phyloP scores from a whole-genome alignment of 169 alveolate genomes.

The Babesia ovis region DNA sequence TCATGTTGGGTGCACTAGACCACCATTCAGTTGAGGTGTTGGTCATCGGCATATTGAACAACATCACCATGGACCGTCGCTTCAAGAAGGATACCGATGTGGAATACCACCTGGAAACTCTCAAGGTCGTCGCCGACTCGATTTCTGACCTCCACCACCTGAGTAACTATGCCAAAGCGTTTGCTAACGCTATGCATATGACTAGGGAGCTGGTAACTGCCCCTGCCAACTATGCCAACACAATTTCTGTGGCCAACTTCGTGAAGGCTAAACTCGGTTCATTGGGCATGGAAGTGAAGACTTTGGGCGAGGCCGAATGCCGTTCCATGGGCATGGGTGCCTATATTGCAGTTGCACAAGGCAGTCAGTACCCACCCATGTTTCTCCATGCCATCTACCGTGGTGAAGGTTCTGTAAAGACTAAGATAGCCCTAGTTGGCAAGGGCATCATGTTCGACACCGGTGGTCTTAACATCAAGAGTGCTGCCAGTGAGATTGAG shows the following conservation, averaged over 20 bases:
- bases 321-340: conserved; percentile 87
- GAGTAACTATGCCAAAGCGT: conserved; percentile 18
- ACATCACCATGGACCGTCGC: conserved; percentile 53
- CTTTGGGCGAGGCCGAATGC: conserved; percentile 78
- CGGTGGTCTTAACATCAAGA: conserved; percentile 91
- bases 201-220: conserved; percentile 81
- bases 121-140: conserved; percentile 11
- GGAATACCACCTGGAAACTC: conserved; percentile 24
- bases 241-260: conserved; percentile 77
- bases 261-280: conserved; percentile 69
- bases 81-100: conserved; percentile 48
- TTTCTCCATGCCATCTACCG: conserved; percentile 83
- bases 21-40: conserved; percentile 19
- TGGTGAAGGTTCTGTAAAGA: conserved; percentile 60
- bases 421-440: conserved; percentile 90
- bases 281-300: conserved; percentile 76
- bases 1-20: conserved; percentile 15
- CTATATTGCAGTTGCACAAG: conserved; percentile 85
- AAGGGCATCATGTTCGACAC: conserved; percentile 92
- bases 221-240: conserved; percentile 83
- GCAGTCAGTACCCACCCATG: conserved; percentile 84
- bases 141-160: neutral
- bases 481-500: conserved; percentile 71
- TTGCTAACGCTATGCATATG: conserved; percentile 41
- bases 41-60: conserved; percentile 26